Conservation (phyloP, 1,139 yeast species). For the Diutina catenulata region DNA sequence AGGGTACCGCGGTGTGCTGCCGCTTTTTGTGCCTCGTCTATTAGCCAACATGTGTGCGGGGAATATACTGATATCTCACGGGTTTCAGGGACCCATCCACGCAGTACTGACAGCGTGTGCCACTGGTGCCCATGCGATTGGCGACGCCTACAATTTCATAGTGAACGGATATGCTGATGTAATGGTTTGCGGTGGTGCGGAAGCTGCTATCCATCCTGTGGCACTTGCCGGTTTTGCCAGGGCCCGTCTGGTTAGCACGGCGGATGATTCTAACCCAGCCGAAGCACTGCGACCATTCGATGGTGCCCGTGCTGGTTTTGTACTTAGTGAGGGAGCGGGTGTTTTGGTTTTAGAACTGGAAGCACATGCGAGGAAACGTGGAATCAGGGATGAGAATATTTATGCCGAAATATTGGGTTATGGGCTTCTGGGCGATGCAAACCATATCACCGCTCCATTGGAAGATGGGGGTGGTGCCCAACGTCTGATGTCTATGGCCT, state of each 20-base stretch:
- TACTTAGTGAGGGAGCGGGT: slow-evolving; percentile 90
- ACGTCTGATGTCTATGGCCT: slow-evolving; percentile 72
- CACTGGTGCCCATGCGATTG: slow-evolving; percentile 87
- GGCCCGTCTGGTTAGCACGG: slow-evolving; percentile 69
- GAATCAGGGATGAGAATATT: slow-evolving; percentile 35
- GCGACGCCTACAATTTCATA: slow-evolving; percentile 82
- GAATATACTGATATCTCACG: slow-evolving; percentile 67
- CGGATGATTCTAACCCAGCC: slow-evolving; percentile 47
- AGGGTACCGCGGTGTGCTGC: slow-evolving; percentile 71
- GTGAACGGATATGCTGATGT: slow-evolving; percentile 71
- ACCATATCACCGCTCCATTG: slow-evolving; percentile 87
- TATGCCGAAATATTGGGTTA: slow-evolving; percentile 80
- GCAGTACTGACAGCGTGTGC: slow-evolving; percentile 94
- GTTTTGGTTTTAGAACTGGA: slow-evolving; percentile 63
- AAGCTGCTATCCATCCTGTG: slow-evolving; percentile 76
- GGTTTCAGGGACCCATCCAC: slow-evolving; percentile 77
- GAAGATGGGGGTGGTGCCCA: slow-evolving; percentile 77
- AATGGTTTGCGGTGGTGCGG: slow-evolving; percentile 90
- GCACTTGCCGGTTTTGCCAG: slow-evolving; percentile 88
- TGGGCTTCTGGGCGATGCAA: slow-evolving; percentile 86
- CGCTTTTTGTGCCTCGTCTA: slow-evolving; percentile 74
- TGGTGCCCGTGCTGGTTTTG: slow-evolving; percentile 68
- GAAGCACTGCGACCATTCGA: slow-evolving; percentile 87
- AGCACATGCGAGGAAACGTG: slow-evolving; percentile 62
- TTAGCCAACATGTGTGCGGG: slow-evolving; percentile 95